A percentile compares a stretch with the other conserved stretches of the same genome.
phyloP scores from a whole-genome alignment of 371 early-diverging fungal genomes.

The Circinella umbellata region DNA sequence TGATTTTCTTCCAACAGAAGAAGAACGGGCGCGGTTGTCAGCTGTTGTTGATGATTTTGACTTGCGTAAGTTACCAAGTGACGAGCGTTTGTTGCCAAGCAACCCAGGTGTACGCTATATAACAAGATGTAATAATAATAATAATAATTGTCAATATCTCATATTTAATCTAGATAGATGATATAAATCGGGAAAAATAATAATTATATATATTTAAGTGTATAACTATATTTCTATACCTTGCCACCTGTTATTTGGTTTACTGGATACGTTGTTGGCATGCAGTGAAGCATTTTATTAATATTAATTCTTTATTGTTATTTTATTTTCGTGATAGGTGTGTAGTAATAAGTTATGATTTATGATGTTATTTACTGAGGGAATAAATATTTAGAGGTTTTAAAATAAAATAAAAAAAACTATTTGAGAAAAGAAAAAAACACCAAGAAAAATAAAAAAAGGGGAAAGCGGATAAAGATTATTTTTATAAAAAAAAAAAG shows the following conservation, averaged over 20 bases:
- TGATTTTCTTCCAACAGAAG: constrained; percentile 17
- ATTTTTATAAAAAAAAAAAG: no score
- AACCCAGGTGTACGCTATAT: constrained; percentile 21
- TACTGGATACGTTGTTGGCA: constrained; percentile 9
- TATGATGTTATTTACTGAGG: no score
- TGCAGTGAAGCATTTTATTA: constrained; percentile 12
- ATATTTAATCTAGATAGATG: background rate
- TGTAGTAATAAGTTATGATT: no score
- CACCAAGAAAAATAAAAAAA: constrained; percentile 1
- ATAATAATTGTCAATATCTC: background rate
- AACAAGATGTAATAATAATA: background rate
- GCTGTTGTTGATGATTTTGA: constrained; percentile 50
- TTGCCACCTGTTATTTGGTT: constrained; percentile 6
- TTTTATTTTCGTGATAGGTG: no score
- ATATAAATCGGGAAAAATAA: no score
- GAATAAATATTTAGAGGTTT: no score
- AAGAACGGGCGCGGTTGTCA: constrained; percentile 14
- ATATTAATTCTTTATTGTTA: no score
- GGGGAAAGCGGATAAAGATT: no score
- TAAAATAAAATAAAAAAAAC: background rate
- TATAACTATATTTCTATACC: background rate
- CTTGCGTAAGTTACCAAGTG: constrained; percentile 41
- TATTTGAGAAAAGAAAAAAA: constrained; percentile 3
- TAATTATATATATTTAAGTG: no score
- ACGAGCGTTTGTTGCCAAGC: constrained; percentile 38